These are phyloP conservation scores for Pichia sp. DNA, from an alignment of 1,139 yeast species.

Conservation along the genomic window DNA sequence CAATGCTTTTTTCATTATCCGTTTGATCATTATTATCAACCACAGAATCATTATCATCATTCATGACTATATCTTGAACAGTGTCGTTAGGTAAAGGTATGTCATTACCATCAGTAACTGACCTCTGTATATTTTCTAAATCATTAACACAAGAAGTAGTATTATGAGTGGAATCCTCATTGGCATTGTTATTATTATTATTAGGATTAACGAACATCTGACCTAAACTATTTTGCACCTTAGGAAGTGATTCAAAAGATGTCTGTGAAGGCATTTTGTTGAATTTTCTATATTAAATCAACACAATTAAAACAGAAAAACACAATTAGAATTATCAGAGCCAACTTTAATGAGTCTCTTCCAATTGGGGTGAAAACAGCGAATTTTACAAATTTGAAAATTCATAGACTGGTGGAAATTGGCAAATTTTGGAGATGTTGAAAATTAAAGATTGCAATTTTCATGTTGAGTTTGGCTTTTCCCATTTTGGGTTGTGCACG, in stretches of 20 bases:
- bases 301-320: not conserved
- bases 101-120: not conserved
- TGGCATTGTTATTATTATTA: not conserved
- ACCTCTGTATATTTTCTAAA: not conserved
- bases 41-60: not conserved
- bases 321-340: not conserved
- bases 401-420: not conserved
- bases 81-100: not conserved
- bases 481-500: not conserved
- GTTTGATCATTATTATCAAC: not conserved
- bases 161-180: not conserved
- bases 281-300: not conserved
- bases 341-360: not conserved
- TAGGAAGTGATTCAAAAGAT: not conserved
- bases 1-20: not conserved
- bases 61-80: not conserved
- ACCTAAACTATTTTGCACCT: not conserved
- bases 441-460: not conserved
- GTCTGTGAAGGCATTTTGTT: not conserved
- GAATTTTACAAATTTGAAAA: not conserved
- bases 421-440: not conserved
- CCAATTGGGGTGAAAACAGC: not conserved
- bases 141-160: not conserved
- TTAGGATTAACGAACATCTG: not conserved
- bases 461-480: not conserved